Conservation (phyloP, 2,329 filamentous ascomycete species). For the Botrytis hyacinthi region DNA sequence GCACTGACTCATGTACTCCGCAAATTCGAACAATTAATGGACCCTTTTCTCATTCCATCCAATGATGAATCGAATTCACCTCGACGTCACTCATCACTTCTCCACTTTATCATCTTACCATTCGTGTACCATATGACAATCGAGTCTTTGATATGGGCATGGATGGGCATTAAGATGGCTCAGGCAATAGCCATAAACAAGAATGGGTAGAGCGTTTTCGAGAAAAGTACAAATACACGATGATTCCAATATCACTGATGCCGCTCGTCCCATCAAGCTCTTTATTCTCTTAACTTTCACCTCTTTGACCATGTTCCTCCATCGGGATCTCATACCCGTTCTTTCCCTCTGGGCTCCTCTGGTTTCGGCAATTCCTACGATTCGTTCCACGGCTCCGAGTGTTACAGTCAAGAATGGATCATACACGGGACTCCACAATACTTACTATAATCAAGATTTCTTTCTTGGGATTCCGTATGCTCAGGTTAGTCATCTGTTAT, state of each 20-base stretch:
- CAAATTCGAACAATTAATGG: neutral
- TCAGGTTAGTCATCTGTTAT: conserved; percentile 10
- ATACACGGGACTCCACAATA: conserved; percentile 28
- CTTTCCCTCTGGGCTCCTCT: neutral
- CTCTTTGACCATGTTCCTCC: neutral
- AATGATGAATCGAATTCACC: neutral
- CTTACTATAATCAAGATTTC: conserved; percentile 32
- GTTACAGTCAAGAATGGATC: conserved; percentile 32
- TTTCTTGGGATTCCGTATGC: conserved; percentile 34
- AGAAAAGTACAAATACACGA: neutral
- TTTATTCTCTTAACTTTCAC: neutral
- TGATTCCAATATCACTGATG: neutral
- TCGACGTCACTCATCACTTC: neutral
- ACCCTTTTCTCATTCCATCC: neutral
- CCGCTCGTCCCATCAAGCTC: neutral
- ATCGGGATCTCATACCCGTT: neutral
- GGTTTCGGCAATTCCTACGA: neutral
- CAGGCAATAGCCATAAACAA: neutral
- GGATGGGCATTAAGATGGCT: neutral
- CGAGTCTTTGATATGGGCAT: neutral
- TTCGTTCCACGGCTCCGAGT: neutral
- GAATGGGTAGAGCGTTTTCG: neutral
- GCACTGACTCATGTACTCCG: neutral
- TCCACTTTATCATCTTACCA: neutral
- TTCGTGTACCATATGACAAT: neutral